These are phyloP conservation scores for Larix kaempferi DNA, from an alignment of 75 land plant genomes.

Conservation along the genomic window DNA sequence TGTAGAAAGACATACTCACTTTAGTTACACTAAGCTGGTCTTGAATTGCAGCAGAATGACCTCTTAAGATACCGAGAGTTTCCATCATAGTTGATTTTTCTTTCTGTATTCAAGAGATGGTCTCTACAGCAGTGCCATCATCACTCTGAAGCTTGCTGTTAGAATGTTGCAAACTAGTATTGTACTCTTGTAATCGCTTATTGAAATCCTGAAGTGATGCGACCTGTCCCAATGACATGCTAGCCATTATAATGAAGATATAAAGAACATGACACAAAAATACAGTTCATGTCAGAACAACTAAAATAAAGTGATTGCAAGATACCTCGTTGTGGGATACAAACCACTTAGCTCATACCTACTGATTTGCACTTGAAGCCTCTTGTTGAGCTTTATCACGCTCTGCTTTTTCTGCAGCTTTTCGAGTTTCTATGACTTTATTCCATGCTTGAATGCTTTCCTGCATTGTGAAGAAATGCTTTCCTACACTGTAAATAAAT, in stretches of 20 bases:
- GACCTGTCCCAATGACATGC: conserved; percentile 38
- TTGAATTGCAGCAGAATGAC: conserved; percentile 46
- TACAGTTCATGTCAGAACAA: background rate
- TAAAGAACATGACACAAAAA: background rate
- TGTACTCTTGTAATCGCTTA: conserved; percentile 88
- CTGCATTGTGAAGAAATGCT: conserved; percentile 1
- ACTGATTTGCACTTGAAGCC: conserved; percentile 28
- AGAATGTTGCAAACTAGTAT: conserved; percentile 89
- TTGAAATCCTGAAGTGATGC: conserved; percentile 68
- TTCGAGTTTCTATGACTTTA: conserved; percentile 40
- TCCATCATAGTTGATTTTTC: conserved; percentile 86
- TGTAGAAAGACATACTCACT: conserved; percentile 25
- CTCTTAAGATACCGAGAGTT: conserved; percentile 61
- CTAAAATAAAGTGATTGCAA: background rate
- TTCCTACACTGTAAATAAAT: conserved; percentile 15
- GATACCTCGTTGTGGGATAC: background rate
- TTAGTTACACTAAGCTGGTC: conserved; percentile 57
- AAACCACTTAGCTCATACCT: conserved; percentile 21
- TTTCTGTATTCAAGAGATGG: conserved; percentile 55
- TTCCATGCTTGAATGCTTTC: conserved; percentile 20
- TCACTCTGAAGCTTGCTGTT: conserved; percentile 87
- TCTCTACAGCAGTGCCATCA: conserved; percentile 44
- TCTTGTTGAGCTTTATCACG: conserved; percentile 41
- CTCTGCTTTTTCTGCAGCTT: conserved; percentile 47
- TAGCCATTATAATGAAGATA: conserved; percentile 3